Evolutionary conservation across 352 stramenopile genomes (phyloP), one percentile per base, ranked within the genome.

Genomic region (Phytophthora lateralis): DNA sequence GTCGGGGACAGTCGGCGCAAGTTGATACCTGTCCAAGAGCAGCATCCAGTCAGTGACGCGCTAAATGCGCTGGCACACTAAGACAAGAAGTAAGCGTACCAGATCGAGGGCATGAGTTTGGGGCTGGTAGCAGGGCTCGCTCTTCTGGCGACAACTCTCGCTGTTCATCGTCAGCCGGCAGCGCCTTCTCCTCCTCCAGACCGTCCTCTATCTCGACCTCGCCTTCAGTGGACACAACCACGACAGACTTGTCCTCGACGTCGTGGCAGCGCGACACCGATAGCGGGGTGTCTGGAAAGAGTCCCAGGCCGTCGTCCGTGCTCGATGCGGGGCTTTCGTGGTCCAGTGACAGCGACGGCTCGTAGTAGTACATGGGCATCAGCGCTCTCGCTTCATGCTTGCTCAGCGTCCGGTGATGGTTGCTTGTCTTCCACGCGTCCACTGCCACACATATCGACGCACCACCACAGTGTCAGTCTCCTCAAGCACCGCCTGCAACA

Each of bases 301-400:
- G 57, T 0, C 30, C 50, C n/a, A 48, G 27, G 29, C 24, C 65
- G 32, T 62, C 49, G 18, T 66, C 55, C 14, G 26, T 66, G 37
- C 55, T 73, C 17, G 63, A 71, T 3, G 38, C 52, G 18, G 30
- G 35, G 18, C 56, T 55, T 60, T 71, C 66, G 14, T 69, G 29
- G 27, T 76, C 60, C 34, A 79, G 29, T 10, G 71, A 76, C 24
- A 75, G 37, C n/a, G 71, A 79, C 15, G 67, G 61, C 52, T 76
- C 66, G 44, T 71, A 75, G 57, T 68, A 52, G 29, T 79, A 79
- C 45, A 76, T 74, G 17, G 71, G 63, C 71, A 79, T 66, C n/a
- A 72, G 34, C 15, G 15, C 43, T 60, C 18, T 74, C 49, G 65
- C 66, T 60, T 79, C 57, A 12, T 42, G 32, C 49, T 48, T 58